Percentiles rank a stretch among this genome's conserved stretches.
Conservation (phyloP, 805 yeast species). For the Cyberlindnera euphorbiae region DNA sequence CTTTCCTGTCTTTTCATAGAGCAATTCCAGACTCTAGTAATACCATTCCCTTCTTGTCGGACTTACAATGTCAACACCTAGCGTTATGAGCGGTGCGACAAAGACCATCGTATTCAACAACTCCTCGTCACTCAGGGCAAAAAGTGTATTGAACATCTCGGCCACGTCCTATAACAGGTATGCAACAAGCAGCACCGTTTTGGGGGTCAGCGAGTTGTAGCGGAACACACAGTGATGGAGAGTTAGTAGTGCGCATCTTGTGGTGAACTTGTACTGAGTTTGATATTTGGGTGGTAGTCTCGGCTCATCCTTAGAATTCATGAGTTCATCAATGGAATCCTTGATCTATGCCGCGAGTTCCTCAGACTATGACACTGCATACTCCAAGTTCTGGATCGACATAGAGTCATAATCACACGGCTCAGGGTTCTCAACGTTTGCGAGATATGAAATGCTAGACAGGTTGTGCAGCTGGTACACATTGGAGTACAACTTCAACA, state of each 20-base stretch:
- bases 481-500: slow-evolving; percentile 9
- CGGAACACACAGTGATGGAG: slow-evolving; percentile 13
- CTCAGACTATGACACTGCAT: slow-evolving; percentile 6
- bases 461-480: slow-evolving; percentile 14
- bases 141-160: slow-evolving; percentile 1
- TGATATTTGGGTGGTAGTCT: slow-evolving; percentile 6
- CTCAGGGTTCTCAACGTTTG: slow-evolving; percentile 8
- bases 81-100: slow-evolving; percentile 4
- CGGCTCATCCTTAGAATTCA: not conserved
- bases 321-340: not conserved
- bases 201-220: slow-evolving; percentile 13
- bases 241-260: slow-evolving; percentile 6
- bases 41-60: slow-evolving; percentile 5
- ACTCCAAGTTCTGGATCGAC: slow-evolving; percentile 8
- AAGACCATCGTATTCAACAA: slow-evolving; percentile 1
- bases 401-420: slow-evolving; percentile 9
- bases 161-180: slow-evolving; percentile 5
- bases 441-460: slow-evolving; percentile 12
- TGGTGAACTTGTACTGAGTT: slow-evolving; percentile 7
- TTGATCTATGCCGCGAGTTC: slow-evolving; percentile 2
- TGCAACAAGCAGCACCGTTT: slow-evolving; percentile 11
- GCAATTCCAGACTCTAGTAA: slow-evolving; percentile 2
- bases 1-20: slow-evolving; percentile 4
- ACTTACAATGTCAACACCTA: slow-evolving; percentile 10
- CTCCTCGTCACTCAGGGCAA: slow-evolving; percentile 1